A percentile compares a stretch with the other conserved stretches of the same genome.
phyloP scores from a whole-genome alignment of 495 filamentous ascomycete genomes.

The Penicillium bialowiezense region DNA sequence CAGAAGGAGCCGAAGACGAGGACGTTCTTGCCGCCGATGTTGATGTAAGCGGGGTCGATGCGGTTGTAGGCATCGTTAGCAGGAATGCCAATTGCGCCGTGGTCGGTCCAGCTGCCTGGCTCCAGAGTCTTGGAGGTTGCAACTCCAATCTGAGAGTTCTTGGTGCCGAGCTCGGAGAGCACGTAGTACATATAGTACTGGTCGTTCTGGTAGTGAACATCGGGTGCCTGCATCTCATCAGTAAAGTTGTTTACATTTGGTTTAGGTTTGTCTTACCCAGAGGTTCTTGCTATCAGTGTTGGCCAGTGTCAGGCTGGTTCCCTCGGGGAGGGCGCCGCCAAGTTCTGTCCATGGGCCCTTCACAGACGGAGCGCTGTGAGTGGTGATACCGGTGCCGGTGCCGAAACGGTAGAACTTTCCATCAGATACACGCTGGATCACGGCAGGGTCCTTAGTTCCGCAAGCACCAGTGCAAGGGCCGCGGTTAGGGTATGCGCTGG shows the following conservation, averaged over 20 bases:
- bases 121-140: slow-evolving; percentile 64
- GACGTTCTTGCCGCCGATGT: slow-evolving; percentile 41
- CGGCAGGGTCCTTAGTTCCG: slow-evolving; percentile 60
- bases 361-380: slow-evolving; percentile 55
- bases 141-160: slow-evolving; percentile 63
- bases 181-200: slow-evolving; percentile 74
- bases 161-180: slow-evolving; percentile 61
- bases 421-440: slow-evolving; percentile 60
- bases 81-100: slow-evolving; percentile 47
- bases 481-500: slow-evolving; percentile 48
- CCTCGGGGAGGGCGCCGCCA: slow-evolving; percentile 55
- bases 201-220: slow-evolving; percentile 52
- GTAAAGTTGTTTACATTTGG: too few relatives aligned
- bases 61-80: slow-evolving; percentile 59
- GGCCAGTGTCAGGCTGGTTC: slow-evolving; percentile 52
- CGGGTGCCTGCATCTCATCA: slow-evolving; percentile 74
- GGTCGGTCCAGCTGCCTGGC: slow-evolving; percentile 56
- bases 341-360: slow-evolving; percentile 62
- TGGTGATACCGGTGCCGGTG: slow-evolving; percentile 59
- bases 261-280: slow-evolving; percentile 54
- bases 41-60: slow-evolving; percentile 66
- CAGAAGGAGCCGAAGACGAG: slow-evolving; percentile 72
- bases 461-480: slow-evolving; percentile 58
- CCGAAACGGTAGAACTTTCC: slow-evolving; percentile 73
- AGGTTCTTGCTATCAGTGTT: slow-evolving; percentile 51